Percentiles rank a stretch among this genome's conserved stretches.
phyloP scores from a whole-genome alignment of 177 flowering plant species.

The Vitis hybrid region DNA sequence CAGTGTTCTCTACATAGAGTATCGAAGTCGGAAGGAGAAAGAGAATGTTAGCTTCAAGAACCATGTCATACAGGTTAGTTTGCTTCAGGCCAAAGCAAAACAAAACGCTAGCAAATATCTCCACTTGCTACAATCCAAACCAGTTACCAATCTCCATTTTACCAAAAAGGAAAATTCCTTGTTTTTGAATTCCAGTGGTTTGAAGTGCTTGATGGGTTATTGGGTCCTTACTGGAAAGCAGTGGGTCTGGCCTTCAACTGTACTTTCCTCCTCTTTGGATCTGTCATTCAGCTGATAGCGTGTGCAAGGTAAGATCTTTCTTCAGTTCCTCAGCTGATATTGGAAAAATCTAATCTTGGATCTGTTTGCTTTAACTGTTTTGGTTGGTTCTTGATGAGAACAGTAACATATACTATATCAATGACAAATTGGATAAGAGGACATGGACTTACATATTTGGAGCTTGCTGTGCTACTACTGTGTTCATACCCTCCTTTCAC shows the following conservation, averaged over 20 bases:
- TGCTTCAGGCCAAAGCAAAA: too few relatives aligned
- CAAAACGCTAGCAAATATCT: neutral
- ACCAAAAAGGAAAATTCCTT: neutral
- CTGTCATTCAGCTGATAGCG: slow-evolving; percentile 93
- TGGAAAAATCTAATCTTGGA: neutral
- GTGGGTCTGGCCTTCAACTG: slow-evolving; percentile 88
- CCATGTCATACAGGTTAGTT: slow-evolving; percentile 88
- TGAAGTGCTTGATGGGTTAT: slow-evolving; percentile 88
- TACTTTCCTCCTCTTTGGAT: slow-evolving; percentile 84
- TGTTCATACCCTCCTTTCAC: slow-evolving; percentile 96
- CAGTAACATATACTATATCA: slow-evolving; percentile 95
- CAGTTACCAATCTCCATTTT: neutral
- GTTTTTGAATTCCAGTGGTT: slow-evolving; percentile 67
- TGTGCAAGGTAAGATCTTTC: slow-evolving; percentile 66
- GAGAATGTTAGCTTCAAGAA: slow-evolving; percentile 89
- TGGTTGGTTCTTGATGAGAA: slow-evolving; percentile 7
- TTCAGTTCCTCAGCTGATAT: neutral
- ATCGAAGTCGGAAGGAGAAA: slow-evolving; percentile 83
- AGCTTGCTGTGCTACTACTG: slow-evolving; percentile 97
- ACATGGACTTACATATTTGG: slow-evolving; percentile 99
- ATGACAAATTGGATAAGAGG: slow-evolving; percentile 84
- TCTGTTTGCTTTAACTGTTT: neutral
- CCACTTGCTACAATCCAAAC: neutral
- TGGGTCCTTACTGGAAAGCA: slow-evolving; percentile 96
- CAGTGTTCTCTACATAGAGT: slow-evolving; percentile 88